Evolutionary conservation across 805 yeast species (phyloP).

Genomic region (Teunomyces kruisii): DNA sequence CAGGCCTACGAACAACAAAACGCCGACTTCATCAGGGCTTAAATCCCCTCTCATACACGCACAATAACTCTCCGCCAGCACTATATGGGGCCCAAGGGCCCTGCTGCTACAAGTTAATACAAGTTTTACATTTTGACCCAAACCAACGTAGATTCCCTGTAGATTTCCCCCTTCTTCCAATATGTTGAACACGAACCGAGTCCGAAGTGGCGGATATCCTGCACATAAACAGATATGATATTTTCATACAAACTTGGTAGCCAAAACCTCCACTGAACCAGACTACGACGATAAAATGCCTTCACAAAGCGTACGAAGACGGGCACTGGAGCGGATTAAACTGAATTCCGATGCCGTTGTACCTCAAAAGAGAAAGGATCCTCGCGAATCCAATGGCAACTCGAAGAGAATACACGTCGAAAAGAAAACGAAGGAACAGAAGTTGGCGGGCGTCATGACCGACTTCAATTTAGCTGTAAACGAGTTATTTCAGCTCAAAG

Average conservation of each 20-base stretch:
- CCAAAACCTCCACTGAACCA: not conserved
- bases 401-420: not conserved
- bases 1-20: constrained; percentile 35
- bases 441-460: constrained; percentile 43
- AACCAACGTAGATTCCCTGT: not conserved
- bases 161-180: not conserved
- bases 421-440: constrained; percentile 12
- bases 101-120: not conserved
- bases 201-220: not conserved
- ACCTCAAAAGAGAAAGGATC: constrained; percentile 8
- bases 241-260: constrained; percentile 2
- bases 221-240: not conserved
- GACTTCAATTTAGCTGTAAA: constrained; percentile 51
- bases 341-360: not conserved
- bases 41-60: constrained; percentile 1
- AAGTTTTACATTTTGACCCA: no score
- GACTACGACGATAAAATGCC: not conserved
- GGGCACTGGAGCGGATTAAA: constrained; percentile 3
- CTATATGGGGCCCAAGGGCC: not conserved
- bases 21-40: constrained; percentile 36
- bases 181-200: not conserved
- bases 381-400: not conserved
- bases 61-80: not conserved
- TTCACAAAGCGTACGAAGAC: constrained; percentile 7
- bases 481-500: constrained; percentile 63